Percentiles rank a stretch among this genome's conserved stretches.
Evolutionary conservation across 2,329 filamentous ascomycete genomes (phyloP).

Genomic region (Cladorrhinum sp.): DNA sequence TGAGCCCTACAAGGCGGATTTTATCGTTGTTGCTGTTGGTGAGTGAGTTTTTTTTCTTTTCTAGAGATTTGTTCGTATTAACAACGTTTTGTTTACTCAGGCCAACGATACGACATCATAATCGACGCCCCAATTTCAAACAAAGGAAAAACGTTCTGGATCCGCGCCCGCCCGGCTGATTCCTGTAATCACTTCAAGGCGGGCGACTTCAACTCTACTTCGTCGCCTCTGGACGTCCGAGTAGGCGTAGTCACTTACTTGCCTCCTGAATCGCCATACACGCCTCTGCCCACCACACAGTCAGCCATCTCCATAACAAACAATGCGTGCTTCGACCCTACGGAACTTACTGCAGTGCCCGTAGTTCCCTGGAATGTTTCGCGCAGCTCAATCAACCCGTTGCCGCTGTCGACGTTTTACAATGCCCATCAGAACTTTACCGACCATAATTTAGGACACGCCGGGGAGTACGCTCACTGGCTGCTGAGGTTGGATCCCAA

Average conservation of each 20-base stretch:
- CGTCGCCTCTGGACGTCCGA: conserved; percentile 19
- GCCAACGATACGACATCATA: conserved; percentile 18
- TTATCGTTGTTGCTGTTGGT: conserved; percentile 38
- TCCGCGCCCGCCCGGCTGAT: conserved; percentile 8
- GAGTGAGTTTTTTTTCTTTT: not conserved
- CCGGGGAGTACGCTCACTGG: conserved; percentile 8
- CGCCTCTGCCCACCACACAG: conserved; percentile 19
- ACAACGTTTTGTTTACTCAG: not conserved
- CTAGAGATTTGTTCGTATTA: not conserved
- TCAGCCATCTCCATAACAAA: not conserved
- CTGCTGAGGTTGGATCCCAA: conserved; percentile 5
- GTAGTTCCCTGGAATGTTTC: conserved; percentile 16
- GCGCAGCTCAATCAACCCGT: conserved; percentile 12
- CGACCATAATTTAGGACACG: not conserved
- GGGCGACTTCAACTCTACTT: not conserved
- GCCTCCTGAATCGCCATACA: not conserved
- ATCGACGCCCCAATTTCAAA: conserved; percentile 12
- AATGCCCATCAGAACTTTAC: not conserved
- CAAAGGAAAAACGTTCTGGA: conserved; percentile 4
- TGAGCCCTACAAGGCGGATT: conserved; percentile 40
- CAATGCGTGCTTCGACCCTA: not conserved
- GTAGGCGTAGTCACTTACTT: conserved; percentile 25
- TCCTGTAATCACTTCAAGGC: conserved; percentile 9
- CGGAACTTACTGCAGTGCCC: conserved; percentile 5
- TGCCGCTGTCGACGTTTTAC: conserved; percentile 10